Evolutionary conservation across 306 rosid species (phyloP).

Genomic region (Herpetospermum pedunculosum): DNA sequence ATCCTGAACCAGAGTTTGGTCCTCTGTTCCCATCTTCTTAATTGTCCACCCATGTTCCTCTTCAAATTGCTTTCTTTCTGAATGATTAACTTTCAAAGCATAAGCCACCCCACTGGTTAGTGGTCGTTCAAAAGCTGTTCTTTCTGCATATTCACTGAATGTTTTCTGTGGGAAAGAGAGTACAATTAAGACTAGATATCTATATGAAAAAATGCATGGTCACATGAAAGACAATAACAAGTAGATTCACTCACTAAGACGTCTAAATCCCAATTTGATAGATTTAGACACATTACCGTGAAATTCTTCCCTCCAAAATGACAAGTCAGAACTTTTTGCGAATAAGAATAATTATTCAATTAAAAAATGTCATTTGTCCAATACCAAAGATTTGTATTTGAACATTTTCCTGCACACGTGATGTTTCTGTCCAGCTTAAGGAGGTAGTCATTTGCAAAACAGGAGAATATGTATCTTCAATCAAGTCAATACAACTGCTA

Average conservation of each 20-base stretch:
- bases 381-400: neutral
- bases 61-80: constrained; percentile 67
- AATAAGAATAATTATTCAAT: neutral
- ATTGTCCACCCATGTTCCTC: constrained; percentile 75
- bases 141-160: constrained; percentile 82
- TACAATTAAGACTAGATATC: neutral
- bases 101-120: constrained; percentile 97
- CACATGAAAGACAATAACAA: neutral
- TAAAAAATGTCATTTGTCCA: neutral
- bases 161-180: constrained; percentile 46
- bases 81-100: constrained; percentile 81
- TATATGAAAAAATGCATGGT: neutral
- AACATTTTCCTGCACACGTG: neutral
- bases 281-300: neutral
- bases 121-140: constrained; percentile 86
- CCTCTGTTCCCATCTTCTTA: constrained; percentile 82
- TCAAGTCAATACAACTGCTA: neutral
- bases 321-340: neutral
- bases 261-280: neutral
- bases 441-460: neutral
- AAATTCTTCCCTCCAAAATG: neutral
- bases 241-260: neutral
- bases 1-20: constrained; percentile 77
- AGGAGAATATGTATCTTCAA: neutral
- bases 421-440: neutral